Percentiles rank a stretch among this genome's conserved stretches.
Conservation (phyloP, 768 basidiomycete genomes). For the Panus rudis region DNA sequence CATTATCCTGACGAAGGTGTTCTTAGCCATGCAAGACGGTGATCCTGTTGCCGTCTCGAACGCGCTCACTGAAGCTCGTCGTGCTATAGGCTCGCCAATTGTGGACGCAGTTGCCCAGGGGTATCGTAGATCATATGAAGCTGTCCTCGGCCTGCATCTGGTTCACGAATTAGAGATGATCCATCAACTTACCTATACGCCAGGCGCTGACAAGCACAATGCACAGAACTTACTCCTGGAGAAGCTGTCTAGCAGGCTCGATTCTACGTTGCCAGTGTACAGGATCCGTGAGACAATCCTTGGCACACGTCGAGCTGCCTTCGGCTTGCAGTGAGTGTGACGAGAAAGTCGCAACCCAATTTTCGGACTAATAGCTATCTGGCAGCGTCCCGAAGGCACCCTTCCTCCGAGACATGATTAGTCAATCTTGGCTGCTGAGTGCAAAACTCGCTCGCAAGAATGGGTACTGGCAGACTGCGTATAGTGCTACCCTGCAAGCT, state of each 20-base stretch:
- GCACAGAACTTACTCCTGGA: slow-evolving; percentile 30
- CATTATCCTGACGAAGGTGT: slow-evolving; percentile 68
- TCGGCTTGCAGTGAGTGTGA: slow-evolving; percentile 46
- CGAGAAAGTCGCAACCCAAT: too few species aligned
- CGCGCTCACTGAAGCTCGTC: slow-evolving; percentile 58
- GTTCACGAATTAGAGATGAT: slow-evolving; percentile 80
- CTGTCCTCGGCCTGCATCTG: slow-evolving; percentile 77
- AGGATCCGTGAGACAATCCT: slow-evolving; percentile 82
- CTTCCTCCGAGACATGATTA: slow-evolving; percentile 69
- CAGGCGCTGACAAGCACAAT: slow-evolving; percentile 35
- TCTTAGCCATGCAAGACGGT: slow-evolving; percentile 69
- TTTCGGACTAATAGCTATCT: too few species aligned
- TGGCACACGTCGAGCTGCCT: slow-evolving; percentile 83
- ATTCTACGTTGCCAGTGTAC: slow-evolving; percentile 80
- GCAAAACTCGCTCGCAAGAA: slow-evolving; percentile 97
- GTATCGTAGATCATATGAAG: slow-evolving; percentile 84
- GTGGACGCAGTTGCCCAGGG: slow-evolving; percentile 72
- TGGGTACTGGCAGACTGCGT: slow-evolving; percentile 93
- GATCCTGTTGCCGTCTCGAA: slow-evolving; percentile 38
- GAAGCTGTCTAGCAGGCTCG: slow-evolving; percentile 57
- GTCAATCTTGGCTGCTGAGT: slow-evolving; percentile 83
- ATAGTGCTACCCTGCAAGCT: slow-evolving; percentile 91
- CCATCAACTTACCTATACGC: slow-evolving; percentile 32
- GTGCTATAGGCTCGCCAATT: slow-evolving; percentile 72
- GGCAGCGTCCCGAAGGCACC: too few species aligned